Conservation (phyloP, 805 yeast species). For the Sugiyamaella valdiviana region DNA sequence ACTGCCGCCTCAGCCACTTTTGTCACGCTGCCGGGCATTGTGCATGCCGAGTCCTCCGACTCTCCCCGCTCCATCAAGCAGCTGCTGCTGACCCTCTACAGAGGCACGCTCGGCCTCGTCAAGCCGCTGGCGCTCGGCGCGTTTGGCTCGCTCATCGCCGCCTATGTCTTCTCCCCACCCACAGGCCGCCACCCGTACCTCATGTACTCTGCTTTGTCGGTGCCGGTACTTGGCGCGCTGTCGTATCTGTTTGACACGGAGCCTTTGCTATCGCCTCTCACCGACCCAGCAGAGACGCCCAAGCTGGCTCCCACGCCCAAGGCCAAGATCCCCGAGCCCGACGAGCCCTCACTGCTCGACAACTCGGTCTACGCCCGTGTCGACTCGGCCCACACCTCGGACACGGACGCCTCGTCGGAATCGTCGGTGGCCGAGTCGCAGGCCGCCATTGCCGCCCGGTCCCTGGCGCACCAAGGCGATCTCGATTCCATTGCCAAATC, state of each 20-base stretch:
- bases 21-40: slow-evolving; percentile 16
- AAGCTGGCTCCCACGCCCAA: neutral
- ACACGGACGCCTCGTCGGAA: slow-evolving; percentile 6
- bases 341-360: slow-evolving; percentile 16
- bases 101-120: slow-evolving; percentile 9
- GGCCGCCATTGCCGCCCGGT: neutral
- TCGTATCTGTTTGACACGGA: slow-evolving; percentile 5
- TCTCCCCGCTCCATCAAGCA: neutral
- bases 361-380: slow-evolving; percentile 16
- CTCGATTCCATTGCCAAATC: neutral
- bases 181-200: slow-evolving; percentile 32
- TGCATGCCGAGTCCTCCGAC: neutral
- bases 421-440: neutral
- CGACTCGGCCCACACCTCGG: slow-evolving; percentile 3
- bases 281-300: neutral
- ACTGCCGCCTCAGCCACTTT: slow-evolving; percentile 22
- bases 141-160: slow-evolving; percentile 21
- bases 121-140: slow-evolving; percentile 22
- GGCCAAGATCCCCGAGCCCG: neutral
- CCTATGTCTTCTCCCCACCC: slow-evolving; percentile 25
- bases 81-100: neutral
- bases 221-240: slow-evolving; percentile 20
- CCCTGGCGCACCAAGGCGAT: neutral
- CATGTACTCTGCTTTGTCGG: slow-evolving; percentile 30
- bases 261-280: neutral